A percentile compares a stretch with the other conserved stretches of the same genome.
These are phyloP conservation scores for Eucalyptus camaldulensis DNA, from an alignment of 345 rosid species.

Conservation along the genomic window DNA sequence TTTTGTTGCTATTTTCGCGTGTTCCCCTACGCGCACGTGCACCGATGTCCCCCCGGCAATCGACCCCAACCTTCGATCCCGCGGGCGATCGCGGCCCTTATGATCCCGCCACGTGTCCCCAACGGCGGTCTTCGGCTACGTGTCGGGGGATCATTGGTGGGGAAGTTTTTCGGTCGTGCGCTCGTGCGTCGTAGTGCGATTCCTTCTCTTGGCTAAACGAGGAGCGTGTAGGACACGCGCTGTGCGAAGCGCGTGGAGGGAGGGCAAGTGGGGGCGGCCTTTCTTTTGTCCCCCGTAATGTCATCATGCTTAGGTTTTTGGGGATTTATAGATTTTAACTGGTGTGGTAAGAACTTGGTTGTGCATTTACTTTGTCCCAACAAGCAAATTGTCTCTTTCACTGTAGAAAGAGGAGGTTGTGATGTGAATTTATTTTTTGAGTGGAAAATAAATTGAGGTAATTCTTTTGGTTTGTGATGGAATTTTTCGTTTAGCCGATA, in stretches of 20 bases:
- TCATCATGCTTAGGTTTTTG: not conserved
- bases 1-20: not conserved
- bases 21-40: not conserved
- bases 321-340: not conserved
- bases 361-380: not conserved
- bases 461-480: not conserved
- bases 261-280: not conserved
- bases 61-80: not conserved
- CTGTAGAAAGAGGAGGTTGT: not conserved
- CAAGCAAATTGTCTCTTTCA: not conserved
- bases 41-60: not conserved
- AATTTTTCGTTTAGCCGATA: not conserved
- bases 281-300: not conserved
- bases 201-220: accelerated
- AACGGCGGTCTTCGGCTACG: not conserved
- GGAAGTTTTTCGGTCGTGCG: not conserved
- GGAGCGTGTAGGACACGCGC: not conserved
- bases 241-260: not conserved
- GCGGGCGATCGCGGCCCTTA: not conserved
- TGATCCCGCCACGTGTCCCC: not conserved
- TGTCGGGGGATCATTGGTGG: not conserved
- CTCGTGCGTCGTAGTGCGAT: not conserved
- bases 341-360: not conserved
- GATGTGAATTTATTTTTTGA: not conserved
- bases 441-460: not conserved